phyloP scores from a whole-genome alignment of 2,329 filamentous ascomycete genomes.

The Ophiostoma ulmi region DNA sequence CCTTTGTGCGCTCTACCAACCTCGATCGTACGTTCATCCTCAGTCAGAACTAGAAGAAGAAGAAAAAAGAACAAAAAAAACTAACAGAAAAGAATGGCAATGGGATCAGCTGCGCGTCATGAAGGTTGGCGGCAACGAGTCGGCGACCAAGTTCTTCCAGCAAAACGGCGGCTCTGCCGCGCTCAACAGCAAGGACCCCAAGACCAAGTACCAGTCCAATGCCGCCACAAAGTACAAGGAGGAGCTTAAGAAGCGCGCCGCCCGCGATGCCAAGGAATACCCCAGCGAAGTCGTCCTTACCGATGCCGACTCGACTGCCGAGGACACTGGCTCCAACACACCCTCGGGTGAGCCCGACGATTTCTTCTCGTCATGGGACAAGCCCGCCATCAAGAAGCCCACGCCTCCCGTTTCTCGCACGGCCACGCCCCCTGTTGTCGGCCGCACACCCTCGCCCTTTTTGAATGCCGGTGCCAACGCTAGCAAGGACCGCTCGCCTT shows the following conservation, averaged over 20 bases:
- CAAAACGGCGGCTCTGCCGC: slow-evolving; percentile 91
- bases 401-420: slow-evolving; percentile 90
- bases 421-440: slow-evolving; percentile 73
- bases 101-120: slow-evolving; percentile 96
- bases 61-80: background rate
- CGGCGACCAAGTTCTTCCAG: slow-evolving; percentile 97
- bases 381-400: slow-evolving; percentile 91
- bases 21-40: slow-evolving; percentile 68
- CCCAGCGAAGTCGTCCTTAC: slow-evolving; percentile 81
- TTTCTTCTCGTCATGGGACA: slow-evolving; percentile 99
- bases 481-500: slow-evolving; percentile 72
- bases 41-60: background rate
- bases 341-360: slow-evolving; percentile 84
- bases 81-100: slow-evolving; percentile 69
- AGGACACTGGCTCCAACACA: slow-evolving; percentile 61
- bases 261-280: slow-evolving; percentile 77
- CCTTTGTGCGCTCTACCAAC: slow-evolving; percentile 96
- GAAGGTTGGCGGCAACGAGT: slow-evolving; percentile 98
- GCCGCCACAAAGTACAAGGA: slow-evolving; percentile 98
- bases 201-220: slow-evolving; percentile 92
- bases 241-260: slow-evolving; percentile 80
- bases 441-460: slow-evolving; percentile 85
- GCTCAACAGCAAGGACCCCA: slow-evolving; percentile 90
- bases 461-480: slow-evolving; percentile 69
- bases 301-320: slow-evolving; percentile 63